phyloP scores from a whole-genome alignment of 768 basidiomycete genomes.

The Pisolithus microcarpus region DNA sequence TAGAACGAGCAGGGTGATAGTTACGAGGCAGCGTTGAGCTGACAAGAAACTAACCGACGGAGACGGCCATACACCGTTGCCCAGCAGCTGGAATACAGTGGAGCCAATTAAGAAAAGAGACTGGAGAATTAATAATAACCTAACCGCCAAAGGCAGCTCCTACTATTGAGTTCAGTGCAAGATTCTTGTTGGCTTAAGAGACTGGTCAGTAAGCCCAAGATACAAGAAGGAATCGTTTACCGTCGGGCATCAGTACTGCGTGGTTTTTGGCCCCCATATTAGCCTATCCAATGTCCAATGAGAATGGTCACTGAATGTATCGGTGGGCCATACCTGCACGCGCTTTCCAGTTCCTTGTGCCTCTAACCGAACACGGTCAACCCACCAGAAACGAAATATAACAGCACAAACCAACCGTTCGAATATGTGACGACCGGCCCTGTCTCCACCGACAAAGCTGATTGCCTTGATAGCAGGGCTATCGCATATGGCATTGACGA shows the following conservation, averaged over 20 bases:
- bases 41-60: slow-evolving; percentile 55
- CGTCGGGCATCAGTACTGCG: slow-evolving; percentile 88
- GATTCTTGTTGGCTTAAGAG: slow-evolving; percentile 78
- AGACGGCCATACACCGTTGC: slow-evolving; percentile 95
- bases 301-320: neutral
- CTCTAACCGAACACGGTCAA: slow-evolving; percentile 38
- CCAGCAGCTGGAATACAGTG: slow-evolving; percentile 64
- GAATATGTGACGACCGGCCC: slow-evolving; percentile 91
- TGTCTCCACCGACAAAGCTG: slow-evolving; percentile 93
- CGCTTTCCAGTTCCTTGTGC: slow-evolving; percentile 82
- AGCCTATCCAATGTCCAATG: slow-evolving; percentile 31
- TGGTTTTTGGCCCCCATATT: slow-evolving; percentile 98
- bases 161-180: slow-evolving; percentile 83
- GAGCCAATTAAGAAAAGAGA: slow-evolving; percentile 4
- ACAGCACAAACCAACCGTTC: slow-evolving; percentile 45
- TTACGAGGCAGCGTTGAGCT: neutral
- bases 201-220: neutral
- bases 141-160: slow-evolving; percentile 92
- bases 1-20: slow-evolving; percentile 16
- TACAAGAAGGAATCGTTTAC: slow-evolving; percentile 34
- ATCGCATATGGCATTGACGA: slow-evolving; percentile 93
- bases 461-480: slow-evolving; percentile 88
- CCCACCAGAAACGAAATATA: slow-evolving; percentile 1
- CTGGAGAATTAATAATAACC: slow-evolving; percentile 19
- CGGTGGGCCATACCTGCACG: slow-evolving; percentile 53